These are phyloP conservation scores for Tylopilus felleus DNA, from an alignment of 768 basidiomycete species.

Conservation along the genomic window DNA sequence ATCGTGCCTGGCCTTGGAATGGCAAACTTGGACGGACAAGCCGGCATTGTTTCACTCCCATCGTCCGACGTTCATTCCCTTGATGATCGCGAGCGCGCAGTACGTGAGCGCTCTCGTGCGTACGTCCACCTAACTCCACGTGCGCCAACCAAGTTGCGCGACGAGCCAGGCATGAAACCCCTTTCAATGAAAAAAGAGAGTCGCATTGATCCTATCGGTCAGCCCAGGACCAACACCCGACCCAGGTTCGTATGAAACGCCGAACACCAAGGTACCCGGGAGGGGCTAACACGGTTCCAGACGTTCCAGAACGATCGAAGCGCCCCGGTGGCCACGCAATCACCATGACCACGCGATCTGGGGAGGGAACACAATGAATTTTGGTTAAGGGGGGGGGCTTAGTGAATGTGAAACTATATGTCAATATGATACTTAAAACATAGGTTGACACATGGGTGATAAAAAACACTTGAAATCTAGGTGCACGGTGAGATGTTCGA, in stretches of 20 bases:
- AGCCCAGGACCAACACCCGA: background rate
- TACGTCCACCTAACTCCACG: conserved; percentile 1
- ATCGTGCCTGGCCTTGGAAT: background rate
- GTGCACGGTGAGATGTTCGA: too few species aligned
- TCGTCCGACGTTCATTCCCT: background rate
- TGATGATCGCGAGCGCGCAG: background rate
- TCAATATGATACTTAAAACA: too few species aligned
- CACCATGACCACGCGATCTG: background rate
- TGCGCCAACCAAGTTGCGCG: background rate
- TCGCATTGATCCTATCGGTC: background rate
- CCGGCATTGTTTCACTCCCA: background rate
- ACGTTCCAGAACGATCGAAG: background rate
- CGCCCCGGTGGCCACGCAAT: background rate
- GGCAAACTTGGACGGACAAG: background rate
- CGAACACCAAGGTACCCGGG: background rate
- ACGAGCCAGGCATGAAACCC: background rate
- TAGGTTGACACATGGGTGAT: too few species aligned
- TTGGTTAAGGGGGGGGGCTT: too few species aligned
- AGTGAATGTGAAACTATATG: too few species aligned
- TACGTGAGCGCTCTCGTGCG: background rate
- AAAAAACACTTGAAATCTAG: too few species aligned
- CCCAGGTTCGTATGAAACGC: conserved; percentile 3
- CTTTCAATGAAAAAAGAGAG: too few species aligned
- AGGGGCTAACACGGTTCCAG: background rate
- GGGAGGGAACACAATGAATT: background rate